Conservation (phyloP, 2,329 filamentous ascomycete species). For the Hypomyces rosellus region DNA sequence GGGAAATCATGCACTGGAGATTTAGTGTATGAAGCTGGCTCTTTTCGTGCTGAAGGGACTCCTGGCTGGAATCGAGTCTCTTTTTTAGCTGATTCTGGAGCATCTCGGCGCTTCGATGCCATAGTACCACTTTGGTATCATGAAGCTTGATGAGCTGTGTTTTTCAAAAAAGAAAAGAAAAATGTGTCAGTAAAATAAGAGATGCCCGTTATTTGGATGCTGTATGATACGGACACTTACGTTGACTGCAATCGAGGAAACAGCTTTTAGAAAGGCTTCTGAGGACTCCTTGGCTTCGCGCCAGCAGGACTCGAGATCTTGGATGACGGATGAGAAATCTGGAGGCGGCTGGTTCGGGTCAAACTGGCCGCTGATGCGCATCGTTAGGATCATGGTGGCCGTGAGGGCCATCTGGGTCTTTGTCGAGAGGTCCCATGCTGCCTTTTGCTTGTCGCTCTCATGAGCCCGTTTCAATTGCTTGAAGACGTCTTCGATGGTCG, state of each 20-base stretch:
- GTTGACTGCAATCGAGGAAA: neutral
- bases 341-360: neutral
- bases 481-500: neutral
- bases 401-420: neutral
- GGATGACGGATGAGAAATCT: neutral
- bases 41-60: neutral
- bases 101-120: neutral
- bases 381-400: neutral
- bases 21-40: neutral
- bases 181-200: no score
- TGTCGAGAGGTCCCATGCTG: neutral
- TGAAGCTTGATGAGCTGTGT: neutral
- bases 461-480: neutral
- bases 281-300: neutral
- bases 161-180: no score
- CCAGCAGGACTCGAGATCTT: neutral
- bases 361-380: neutral
- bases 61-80: neutral
- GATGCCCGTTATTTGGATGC: no score
- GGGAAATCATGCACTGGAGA: neutral
- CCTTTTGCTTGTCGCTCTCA: neutral
- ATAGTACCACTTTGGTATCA: neutral
- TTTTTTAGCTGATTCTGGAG: neutral
- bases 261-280: neutral
- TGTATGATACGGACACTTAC: neutral